A percentile compares a stretch with the other conserved stretches of the same genome.
Evolutionary conservation across 169 alveolate species (phyloP).

Genomic region (Amoebophrya sp.): DNA sequence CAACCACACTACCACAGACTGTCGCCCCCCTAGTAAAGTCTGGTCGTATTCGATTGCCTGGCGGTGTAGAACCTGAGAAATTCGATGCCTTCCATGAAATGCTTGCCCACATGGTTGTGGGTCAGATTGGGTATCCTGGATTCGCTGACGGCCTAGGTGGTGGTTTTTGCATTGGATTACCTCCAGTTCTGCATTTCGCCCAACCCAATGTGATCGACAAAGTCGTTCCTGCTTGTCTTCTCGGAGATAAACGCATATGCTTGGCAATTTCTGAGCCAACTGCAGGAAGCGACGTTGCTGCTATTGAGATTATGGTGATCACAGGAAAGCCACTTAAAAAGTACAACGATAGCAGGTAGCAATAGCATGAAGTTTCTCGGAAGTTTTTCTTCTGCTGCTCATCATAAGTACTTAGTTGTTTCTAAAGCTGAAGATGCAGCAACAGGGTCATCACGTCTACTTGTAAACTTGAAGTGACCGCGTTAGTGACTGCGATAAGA

Average conservation of each 20-base stretch:
- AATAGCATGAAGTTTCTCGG: too few relatives aligned
- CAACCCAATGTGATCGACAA: neutral
- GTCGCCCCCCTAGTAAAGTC: too few relatives aligned
- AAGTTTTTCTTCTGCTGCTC: too few relatives aligned
- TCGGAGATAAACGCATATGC: constrained; percentile 26
- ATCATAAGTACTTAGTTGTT: too few relatives aligned
- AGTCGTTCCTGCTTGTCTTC: neutral
- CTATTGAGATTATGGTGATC: constrained; percentile 12
- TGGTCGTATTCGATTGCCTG: too few relatives aligned
- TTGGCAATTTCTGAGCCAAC: constrained; percentile 31
- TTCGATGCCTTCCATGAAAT: constrained; percentile 37
- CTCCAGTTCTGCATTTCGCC: constrained; percentile 36
- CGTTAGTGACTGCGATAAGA: too few relatives aligned
- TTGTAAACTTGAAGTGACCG: too few relatives aligned
- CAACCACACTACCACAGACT: too few relatives aligned
- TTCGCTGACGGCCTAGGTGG: constrained; percentile 32
- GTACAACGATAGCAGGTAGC: too few relatives aligned
- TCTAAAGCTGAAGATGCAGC: too few relatives aligned
- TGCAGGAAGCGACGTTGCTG: constrained; percentile 35
- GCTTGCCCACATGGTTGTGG: constrained; percentile 1
- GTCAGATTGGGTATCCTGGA: neutral
- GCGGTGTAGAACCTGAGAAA: neutral
- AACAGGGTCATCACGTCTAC: too few relatives aligned
- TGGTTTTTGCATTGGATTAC: constrained; percentile 39
- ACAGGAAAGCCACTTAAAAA: too few relatives aligned